phyloP scores from a whole-genome alignment of 371 early-diverging fungal genomes.

The Capniomyces stellatus region DNA sequence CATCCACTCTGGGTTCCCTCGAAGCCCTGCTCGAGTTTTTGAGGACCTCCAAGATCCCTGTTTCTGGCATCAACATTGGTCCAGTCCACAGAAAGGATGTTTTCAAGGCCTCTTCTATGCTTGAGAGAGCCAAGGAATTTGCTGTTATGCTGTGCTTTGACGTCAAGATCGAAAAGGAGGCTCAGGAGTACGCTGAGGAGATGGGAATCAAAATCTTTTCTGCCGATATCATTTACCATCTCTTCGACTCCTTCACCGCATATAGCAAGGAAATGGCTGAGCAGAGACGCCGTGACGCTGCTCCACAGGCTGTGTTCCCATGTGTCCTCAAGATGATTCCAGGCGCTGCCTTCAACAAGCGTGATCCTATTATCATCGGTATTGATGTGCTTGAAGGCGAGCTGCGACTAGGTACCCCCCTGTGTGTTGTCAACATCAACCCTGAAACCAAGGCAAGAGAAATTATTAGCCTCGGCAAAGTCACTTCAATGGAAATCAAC shows the following conservation, averaged over 20 bases:
- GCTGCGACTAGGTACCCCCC: slow-evolving; percentile 84
- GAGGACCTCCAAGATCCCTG: slow-evolving; percentile 86
- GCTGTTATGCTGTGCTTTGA: slow-evolving; percentile 98
- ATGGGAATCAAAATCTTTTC: slow-evolving; percentile 85
- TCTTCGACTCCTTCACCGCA: slow-evolving; percentile 92
- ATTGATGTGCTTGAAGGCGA: slow-evolving; percentile 92
- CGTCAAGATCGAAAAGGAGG: slow-evolving; percentile 95
- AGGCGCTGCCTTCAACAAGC: slow-evolving; percentile 89
- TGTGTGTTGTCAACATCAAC: slow-evolving; percentile 81
- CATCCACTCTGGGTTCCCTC: slow-evolving; percentile 97
- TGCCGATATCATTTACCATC: slow-evolving; percentile 99
- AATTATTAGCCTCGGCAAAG: slow-evolving; percentile 70
- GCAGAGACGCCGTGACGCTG: slow-evolving; percentile 73
- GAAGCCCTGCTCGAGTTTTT: slow-evolving; percentile 98
- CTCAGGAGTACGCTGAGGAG: slow-evolving; percentile 81
- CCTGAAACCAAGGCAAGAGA: slow-evolving; percentile 52
- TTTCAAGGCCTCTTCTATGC: slow-evolving; percentile 81
- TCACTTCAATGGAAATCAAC: slow-evolving; percentile 93
- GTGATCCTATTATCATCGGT: slow-evolving; percentile 96
- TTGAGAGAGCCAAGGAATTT: slow-evolving; percentile 76
- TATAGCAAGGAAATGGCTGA: slow-evolving; percentile 59
- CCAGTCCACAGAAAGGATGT: slow-evolving; percentile 98
- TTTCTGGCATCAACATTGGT: slow-evolving; percentile 95
- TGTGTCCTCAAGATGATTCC: slow-evolving; percentile 88
- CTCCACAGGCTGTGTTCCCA: slow-evolving; percentile 91